Evolutionary conservation across 768 basidiomycete genomes (phyloP).

Genomic region (Flagelloscypha sp.): DNA sequence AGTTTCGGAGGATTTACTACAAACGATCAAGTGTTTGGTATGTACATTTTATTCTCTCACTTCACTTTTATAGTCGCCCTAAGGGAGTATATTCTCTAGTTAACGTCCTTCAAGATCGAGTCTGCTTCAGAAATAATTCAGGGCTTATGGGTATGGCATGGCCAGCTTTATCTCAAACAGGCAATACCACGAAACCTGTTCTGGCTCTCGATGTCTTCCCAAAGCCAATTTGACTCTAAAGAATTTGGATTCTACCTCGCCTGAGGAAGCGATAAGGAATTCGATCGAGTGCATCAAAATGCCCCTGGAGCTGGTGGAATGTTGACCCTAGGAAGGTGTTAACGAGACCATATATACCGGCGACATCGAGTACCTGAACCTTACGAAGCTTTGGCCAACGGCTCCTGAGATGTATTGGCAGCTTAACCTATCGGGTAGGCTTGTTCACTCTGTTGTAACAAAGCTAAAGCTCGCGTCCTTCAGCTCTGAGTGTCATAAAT

Average conservation of each 20-base stretch:
- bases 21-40: conserved; percentile 44
- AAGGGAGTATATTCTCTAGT: too few species aligned
- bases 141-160: conserved; percentile 79
- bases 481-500: too few species aligned
- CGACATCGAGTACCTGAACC: conserved; percentile 68
- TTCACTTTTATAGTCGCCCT: too few species aligned
- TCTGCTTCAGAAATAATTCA: conserved; percentile 45
- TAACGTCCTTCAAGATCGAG: conserved; percentile 35
- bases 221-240: conserved; percentile 34
- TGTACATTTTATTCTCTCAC: too few species aligned
- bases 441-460: too few species aligned
- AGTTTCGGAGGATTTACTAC: conserved; percentile 57
- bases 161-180: conserved; percentile 45
- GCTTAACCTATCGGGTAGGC: too few species aligned
- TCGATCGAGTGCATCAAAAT: conserved; percentile 21
- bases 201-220: conserved; percentile 47
- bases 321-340: conserved; percentile 68
- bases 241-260: conserved; percentile 62
- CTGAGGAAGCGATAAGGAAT: too few species aligned
- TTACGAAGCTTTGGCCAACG: too few species aligned
- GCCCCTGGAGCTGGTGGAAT: conserved; percentile 43
- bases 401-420: too few species aligned
- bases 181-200: conserved; percentile 53
- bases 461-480: too few species aligned
- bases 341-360: conserved; percentile 75